phyloP scores from a whole-genome alignment of 106 monocot genomes.

The Cymbidium sinense region DNA sequence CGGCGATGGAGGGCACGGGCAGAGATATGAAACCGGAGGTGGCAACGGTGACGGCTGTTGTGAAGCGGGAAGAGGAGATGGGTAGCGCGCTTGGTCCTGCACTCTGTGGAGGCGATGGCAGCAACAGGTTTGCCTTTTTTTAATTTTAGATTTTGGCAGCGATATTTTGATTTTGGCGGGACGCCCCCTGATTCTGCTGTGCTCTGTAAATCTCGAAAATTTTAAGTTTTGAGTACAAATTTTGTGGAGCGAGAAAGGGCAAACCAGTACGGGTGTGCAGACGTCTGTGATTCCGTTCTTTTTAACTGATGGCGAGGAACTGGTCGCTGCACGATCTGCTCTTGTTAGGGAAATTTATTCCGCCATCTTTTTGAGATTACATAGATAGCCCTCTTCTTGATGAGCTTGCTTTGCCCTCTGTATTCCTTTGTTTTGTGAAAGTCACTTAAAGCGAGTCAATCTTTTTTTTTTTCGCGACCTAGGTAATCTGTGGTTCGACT shows the following conservation, averaged over 20 bases:
- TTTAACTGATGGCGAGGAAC: neutral
- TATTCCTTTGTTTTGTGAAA: neutral
- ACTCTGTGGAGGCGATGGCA: neutral
- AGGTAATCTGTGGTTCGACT: neutral
- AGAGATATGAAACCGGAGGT: neutral
- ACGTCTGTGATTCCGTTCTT: neutral
- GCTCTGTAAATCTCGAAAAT: neutral
- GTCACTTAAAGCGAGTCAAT: neutral
- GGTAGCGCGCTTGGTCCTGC: neutral
- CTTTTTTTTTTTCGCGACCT: neutral
- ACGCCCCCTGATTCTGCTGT: neutral
- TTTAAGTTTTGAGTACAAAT: neutral
- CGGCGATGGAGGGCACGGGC: neutral
- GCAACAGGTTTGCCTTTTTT: neutral
- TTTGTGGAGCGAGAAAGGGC: neutral
- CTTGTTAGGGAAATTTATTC: neutral
- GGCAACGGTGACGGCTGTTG: neutral
- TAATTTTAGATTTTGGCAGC: neutral
- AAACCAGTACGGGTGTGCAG: neutral
- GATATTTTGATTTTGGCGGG: neutral
- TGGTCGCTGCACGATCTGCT: neutral
- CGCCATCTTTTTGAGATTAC: neutral
- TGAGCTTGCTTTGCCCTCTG: neutral
- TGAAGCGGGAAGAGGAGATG: slow-evolving; percentile 4
- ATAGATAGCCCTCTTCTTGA: neutral